phyloP scores from a whole-genome alignment of 805 yeast species.

The Sugiyamaella chiloensis region DNA sequence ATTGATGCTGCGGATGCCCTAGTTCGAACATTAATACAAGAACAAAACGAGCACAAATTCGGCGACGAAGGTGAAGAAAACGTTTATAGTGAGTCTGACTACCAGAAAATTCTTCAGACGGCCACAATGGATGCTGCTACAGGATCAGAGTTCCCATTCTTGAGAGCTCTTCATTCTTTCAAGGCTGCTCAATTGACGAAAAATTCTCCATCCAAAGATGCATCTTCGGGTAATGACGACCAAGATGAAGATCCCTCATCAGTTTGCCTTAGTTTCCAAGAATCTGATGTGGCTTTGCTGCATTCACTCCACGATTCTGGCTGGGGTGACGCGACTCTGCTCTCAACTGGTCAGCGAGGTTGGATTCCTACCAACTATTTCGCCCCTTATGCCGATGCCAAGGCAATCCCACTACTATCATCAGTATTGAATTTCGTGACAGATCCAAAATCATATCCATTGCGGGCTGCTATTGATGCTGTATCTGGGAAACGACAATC shows the following conservation, averaged over 20 bases:
- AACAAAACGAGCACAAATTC: no score
- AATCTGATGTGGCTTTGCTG: conserved; percentile 36
- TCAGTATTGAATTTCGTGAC: conserved; percentile 35
- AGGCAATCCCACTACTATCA: conserved; percentile 36
- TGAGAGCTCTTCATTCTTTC: conserved; percentile 34
- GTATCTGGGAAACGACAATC: conserved; percentile 1
- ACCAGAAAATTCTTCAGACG: not conserved
- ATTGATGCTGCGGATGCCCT: no score
- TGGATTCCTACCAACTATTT: conserved; percentile 44
- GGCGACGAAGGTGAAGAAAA: no score
- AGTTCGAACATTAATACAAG: no score
- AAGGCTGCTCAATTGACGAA: conserved; percentile 29
- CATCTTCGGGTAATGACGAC: conserved; percentile 23
- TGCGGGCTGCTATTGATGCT: conserved; percentile 1
- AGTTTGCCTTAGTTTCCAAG: conserved; percentile 35
- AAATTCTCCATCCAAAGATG: no score
- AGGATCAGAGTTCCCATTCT: conserved; percentile 33
- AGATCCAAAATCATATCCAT: conserved; percentile 32
- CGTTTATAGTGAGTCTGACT: no score
- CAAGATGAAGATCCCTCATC: conserved; percentile 31
- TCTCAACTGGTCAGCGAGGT: conserved; percentile 37
- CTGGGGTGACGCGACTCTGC: conserved; percentile 43
- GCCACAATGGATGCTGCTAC: not conserved
- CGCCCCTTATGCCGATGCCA: conserved; percentile 35
- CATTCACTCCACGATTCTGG: conserved; percentile 41